phyloP scores from a whole-genome alignment of 768 basidiomycete genomes.

The Russula brevipes region DNA sequence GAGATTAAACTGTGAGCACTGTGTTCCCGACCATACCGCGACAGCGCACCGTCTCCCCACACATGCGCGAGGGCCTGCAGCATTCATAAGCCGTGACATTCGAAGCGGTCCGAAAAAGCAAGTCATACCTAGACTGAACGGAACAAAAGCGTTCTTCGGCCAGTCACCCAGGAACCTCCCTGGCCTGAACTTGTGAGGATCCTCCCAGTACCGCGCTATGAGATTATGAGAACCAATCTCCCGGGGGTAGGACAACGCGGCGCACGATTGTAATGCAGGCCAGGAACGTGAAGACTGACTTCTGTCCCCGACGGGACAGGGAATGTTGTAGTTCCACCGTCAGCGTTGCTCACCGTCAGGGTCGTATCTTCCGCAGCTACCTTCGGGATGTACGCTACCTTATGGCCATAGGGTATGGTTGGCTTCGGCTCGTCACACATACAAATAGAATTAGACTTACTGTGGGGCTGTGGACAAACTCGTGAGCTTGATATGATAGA shows the following conservation, averaged over 20 bases:
- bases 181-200: conserved; percentile 44
- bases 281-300: conserved; percentile 37
- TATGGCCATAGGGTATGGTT: conserved; percentile 27
- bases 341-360: conserved; percentile 32
- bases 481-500: not conserved
- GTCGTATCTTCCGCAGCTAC: conserved; percentile 43
- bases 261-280: conserved; percentile 49
- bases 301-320: conserved; percentile 41
- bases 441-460: not conserved
- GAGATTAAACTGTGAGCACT: not conserved
- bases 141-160: conserved; percentile 34
- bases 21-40: not conserved
- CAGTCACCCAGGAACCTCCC: conserved; percentile 34
- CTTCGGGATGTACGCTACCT: conserved; percentile 46
- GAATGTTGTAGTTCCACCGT: conserved; percentile 39
- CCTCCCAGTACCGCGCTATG: conserved; percentile 52
- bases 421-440: too few species aligned
- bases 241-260: too few species aligned
- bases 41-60: conserved; percentile 23
- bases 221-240: not conserved
- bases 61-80: conserved; percentile 23
- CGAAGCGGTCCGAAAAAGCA: not conserved
- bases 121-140: conserved; percentile 29
- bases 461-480: conserved; percentile 7
- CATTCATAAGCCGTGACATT: not conserved